Conservation (phyloP, 768 basidiomycete species). For the Mycena leptocephala region DNA sequence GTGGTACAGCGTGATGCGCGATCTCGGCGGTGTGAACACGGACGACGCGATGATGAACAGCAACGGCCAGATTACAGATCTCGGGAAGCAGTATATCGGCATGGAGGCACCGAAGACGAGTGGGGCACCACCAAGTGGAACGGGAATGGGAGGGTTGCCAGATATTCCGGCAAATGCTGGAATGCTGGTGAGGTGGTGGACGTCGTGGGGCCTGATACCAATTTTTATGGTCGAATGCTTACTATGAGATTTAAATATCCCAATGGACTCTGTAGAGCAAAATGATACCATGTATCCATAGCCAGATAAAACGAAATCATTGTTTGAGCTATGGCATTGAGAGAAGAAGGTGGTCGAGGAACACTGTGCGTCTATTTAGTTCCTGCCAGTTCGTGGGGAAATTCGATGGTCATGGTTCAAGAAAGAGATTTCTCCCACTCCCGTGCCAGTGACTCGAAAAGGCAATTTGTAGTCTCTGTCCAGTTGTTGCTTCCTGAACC, state of each 20-base stretch:
- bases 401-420: no score
- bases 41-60: constrained; percentile 64
- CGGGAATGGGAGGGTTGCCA: constrained; percentile 13
- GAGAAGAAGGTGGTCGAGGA: no score
- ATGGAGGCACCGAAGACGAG: constrained; percentile 32
- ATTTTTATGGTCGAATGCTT: neutral
- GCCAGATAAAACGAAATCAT: neutral
- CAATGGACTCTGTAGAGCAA: neutral
- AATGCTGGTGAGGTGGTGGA: constrained; percentile 8
- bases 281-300: constrained; percentile 18
- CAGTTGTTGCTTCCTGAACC: neutral
- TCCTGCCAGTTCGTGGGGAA: no score
- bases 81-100: constrained; percentile 67
- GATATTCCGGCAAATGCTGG: constrained; percentile 2
- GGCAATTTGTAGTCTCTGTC: no score
- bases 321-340: no score
- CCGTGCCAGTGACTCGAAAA: no score
- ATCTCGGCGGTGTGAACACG: constrained; percentile 66
- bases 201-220: constrained; percentile 1
- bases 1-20: constrained; percentile 73
- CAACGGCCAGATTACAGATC: constrained; percentile 60
- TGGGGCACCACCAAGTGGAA: constrained; percentile 14
- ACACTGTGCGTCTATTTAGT: no score
- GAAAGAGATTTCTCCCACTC: no score
- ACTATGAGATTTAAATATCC: constrained; percentile 12